Evolutionary conservation across 768 basidiomycete genomes (phyloP).

Genomic region (Boletellus ananiceps): DNA sequence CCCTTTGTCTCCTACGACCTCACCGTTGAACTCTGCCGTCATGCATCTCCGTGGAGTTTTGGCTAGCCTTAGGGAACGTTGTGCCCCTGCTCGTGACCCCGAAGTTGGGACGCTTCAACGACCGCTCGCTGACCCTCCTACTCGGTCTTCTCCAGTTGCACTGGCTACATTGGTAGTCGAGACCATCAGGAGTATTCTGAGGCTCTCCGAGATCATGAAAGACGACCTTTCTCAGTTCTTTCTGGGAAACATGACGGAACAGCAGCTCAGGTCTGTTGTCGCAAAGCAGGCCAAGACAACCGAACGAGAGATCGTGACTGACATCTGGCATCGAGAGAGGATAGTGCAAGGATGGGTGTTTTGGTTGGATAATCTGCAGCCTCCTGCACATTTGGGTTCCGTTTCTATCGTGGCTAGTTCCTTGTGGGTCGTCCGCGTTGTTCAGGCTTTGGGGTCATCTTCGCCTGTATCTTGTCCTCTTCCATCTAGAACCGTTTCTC

Average conservation of each 20-base stretch:
- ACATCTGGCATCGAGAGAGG: constrained; percentile 41
- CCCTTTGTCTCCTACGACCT: constrained; percentile 63
- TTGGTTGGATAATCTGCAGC: constrained; percentile 18
- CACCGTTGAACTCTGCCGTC: constrained; percentile 57
- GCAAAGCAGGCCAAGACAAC: constrained; percentile 47
- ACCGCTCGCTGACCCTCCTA: constrained; percentile 31
- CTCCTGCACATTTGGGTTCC: constrained; percentile 6
- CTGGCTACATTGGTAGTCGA: constrained; percentile 49
- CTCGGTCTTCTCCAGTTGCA: constrained; percentile 20
- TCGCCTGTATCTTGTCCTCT: constrained; percentile 35
- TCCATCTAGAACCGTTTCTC: constrained; percentile 22
- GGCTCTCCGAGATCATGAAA: constrained; percentile 60
- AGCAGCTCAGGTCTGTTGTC: constrained; percentile 48
- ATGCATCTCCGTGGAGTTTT: constrained; percentile 53
- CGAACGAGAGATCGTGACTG: constrained; percentile 52
- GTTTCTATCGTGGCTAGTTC: constrained; percentile 16
- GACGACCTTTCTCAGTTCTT: constrained; percentile 62
- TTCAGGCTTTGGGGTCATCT: constrained; percentile 43
- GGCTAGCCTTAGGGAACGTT: constrained; percentile 49
- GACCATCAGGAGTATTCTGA: constrained; percentile 44
- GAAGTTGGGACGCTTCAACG: constrained; percentile 44
- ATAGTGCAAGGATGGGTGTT: constrained; percentile 20
- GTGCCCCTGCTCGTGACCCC: constrained; percentile 61
- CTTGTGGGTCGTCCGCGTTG: constrained; percentile 46
- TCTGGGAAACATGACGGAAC: constrained; percentile 62